phyloP scores from a whole-genome alignment of 495 filamentous ascomycete genomes.

The Aspergillus avenaceus region DNA sequence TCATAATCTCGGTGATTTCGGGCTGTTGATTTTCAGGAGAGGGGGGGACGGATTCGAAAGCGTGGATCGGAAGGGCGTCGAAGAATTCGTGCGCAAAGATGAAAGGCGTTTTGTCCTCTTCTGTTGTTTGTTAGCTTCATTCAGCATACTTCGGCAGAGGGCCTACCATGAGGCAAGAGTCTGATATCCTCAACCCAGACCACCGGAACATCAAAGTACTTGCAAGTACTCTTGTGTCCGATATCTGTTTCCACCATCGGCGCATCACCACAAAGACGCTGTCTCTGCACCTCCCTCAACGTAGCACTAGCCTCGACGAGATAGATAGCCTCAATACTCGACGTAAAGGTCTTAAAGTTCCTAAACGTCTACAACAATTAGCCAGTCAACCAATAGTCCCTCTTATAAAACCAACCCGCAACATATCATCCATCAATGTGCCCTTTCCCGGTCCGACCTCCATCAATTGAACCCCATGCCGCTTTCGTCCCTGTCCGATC shows the following conservation, averaged over 20 bases:
- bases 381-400: too few species aligned
- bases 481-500: slow-evolving; percentile 78
- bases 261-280: slow-evolving; percentile 75
- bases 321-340: slow-evolving; percentile 78
- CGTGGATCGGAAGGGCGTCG: slow-evolving; percentile 96
- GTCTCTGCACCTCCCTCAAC: slow-evolving; percentile 70
- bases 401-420: slow-evolving; percentile 71
- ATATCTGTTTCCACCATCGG: slow-evolving; percentile 67
- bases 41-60: slow-evolving; percentile 71
- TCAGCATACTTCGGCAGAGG: background rate
- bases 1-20: slow-evolving; percentile 40
- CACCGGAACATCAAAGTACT: slow-evolving; percentile 65
- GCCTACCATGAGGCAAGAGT: slow-evolving; percentile 66
- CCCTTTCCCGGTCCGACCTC: slow-evolving; percentile 93
- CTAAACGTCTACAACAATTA: slow-evolving; percentile 85
- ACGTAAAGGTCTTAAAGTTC: slow-evolving; percentile 72
- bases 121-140: slow-evolving; percentile 7
- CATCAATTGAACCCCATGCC: slow-evolving; percentile 73
- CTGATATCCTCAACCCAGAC: slow-evolving; percentile 91
- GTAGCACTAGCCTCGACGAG: slow-evolving; percentile 83
- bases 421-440: slow-evolving; percentile 95
- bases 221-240: slow-evolving; percentile 72
- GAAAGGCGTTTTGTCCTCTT: slow-evolving; percentile 70
- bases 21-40: slow-evolving; percentile 27
- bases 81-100: slow-evolving; percentile 98